phyloP scores from a whole-genome alignment of 257 asterid genomes.

The Gardenia jasminoides region DNA sequence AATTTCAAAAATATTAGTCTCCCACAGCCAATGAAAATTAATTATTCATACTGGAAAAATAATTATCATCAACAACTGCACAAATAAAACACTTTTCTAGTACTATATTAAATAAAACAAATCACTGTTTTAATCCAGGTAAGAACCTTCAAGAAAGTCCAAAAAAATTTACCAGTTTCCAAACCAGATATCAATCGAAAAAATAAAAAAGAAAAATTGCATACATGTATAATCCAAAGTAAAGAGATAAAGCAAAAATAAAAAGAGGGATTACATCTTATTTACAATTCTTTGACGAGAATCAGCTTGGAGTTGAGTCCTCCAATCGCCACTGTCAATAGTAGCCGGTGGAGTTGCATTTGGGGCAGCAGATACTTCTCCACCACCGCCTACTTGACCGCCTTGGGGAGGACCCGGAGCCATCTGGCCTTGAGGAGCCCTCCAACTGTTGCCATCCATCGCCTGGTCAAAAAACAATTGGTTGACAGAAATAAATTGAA shows the following conservation, averaged over 20 bases:
- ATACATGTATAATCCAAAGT: background rate
- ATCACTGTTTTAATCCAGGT: no score
- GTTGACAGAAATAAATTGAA: no score
- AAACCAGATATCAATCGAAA: background rate
- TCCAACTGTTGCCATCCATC: no score
- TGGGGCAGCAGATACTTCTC: conserved; percentile 36
- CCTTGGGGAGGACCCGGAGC: conserved; percentile 46
- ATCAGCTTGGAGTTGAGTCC: conserved; percentile 57
- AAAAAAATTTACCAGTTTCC: no score
- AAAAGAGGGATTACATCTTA: conserved; percentile 41
- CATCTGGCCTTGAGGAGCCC: conserved; percentile 54
- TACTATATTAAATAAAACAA: no score
- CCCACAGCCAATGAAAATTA: background rate
- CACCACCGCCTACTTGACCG: conserved; percentile 50
- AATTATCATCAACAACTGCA: no score
- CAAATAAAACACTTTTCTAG: background rate
- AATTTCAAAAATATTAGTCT: background rate
- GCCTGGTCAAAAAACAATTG: no score
- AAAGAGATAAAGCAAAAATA: conserved; percentile 3
- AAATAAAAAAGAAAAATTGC: background rate
- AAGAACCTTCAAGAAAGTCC: no score
- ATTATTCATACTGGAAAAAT: no score
- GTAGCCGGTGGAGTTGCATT: conserved; percentile 26
- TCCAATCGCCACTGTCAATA: no score
- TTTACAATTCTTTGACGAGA: conserved; percentile 72